Evolutionary conservation across 768 basidiomycete species (phyloP).

Genomic region (Daedalea quercina): DNA sequence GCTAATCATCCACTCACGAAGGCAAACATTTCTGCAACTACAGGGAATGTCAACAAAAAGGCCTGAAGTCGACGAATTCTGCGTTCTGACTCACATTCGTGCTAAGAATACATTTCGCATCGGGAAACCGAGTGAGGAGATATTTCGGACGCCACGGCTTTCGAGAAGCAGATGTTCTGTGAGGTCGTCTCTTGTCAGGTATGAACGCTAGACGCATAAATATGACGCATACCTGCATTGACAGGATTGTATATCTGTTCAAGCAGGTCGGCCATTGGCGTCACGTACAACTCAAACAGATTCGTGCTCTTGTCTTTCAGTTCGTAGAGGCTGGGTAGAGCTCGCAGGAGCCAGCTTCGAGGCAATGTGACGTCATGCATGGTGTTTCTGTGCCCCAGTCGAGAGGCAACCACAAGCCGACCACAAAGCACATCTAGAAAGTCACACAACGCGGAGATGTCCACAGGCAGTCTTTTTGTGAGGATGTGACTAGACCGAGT

Average conservation of each 20-base stretch:
- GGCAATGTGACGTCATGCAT: conserved; percentile 48
- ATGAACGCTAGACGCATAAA: neutral
- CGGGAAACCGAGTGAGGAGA: neutral
- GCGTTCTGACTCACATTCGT: conserved; percentile 35
- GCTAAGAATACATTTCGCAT: conserved; percentile 30
- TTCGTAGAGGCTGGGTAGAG: neutral
- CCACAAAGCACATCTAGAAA: conserved; percentile 43
- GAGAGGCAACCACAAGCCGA: conserved; percentile 31
- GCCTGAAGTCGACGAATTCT: neutral
- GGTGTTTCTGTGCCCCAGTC: conserved; percentile 11
- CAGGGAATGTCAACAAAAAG: neutral
- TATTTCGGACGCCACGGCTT: neutral
- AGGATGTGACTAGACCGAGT: conserved; percentile 32
- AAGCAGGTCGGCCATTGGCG: conserved; percentile 9
- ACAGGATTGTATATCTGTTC: conserved; percentile 6
- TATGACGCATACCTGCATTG: neutral
- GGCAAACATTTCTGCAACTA: conserved; percentile 42
- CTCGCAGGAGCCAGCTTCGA: conserved; percentile 35
- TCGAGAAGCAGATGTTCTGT: conserved; percentile 10
- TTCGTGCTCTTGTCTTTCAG: conserved; percentile 1
- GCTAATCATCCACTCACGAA: conserved; percentile 31
- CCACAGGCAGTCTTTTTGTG: conserved; percentile 28
- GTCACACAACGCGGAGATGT: conserved; percentile 44
- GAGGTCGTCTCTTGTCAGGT: neutral
- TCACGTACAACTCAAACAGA: conserved; percentile 3